phyloP scores from a whole-genome alignment of 164 flowering plant species.

The Buxus sempervirens region DNA sequence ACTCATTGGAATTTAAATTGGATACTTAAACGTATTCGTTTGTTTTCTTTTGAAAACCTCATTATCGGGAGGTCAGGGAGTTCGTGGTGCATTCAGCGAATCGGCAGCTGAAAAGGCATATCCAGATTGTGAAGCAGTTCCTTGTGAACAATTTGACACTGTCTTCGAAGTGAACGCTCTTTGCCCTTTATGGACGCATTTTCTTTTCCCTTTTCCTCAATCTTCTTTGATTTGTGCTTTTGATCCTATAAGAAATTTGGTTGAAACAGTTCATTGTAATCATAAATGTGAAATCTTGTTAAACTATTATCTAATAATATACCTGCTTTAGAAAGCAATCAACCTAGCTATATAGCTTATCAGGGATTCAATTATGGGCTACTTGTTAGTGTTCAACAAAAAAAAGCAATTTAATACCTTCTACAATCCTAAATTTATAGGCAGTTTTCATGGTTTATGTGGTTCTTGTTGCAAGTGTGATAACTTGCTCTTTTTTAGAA shows the following conservation, averaged over 20 bases:
- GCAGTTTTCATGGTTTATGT: too few species aligned
- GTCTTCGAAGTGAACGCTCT: conserved; percentile 61
- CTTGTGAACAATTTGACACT: conserved; percentile 86
- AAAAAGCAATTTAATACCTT: too few species aligned
- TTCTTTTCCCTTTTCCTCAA: neutral
- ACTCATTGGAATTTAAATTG: neutral
- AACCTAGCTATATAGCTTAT: too few species aligned
- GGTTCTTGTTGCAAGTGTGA: too few species aligned
- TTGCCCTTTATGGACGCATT: neutral
- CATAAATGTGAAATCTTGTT: neutral
- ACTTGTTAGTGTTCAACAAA: too few species aligned
- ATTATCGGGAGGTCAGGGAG: conserved; percentile 47
- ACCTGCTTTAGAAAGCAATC: too few species aligned
- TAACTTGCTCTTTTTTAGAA: too few species aligned
- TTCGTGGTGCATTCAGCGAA: conserved; percentile 89
- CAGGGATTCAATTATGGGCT: too few species aligned
- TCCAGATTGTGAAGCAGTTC: conserved; percentile 88
- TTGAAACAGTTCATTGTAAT: neutral
- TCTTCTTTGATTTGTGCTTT: neutral
- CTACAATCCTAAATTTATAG: too few species aligned
- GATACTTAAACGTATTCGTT: neutral
- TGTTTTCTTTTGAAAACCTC: neutral
- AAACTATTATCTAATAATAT: too few species aligned
- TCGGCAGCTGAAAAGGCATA: conserved; percentile 90
- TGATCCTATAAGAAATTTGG: neutral